phyloP scores from a whole-genome alignment of 257 asterid genomes.

The Perilla frutescens region DNA sequence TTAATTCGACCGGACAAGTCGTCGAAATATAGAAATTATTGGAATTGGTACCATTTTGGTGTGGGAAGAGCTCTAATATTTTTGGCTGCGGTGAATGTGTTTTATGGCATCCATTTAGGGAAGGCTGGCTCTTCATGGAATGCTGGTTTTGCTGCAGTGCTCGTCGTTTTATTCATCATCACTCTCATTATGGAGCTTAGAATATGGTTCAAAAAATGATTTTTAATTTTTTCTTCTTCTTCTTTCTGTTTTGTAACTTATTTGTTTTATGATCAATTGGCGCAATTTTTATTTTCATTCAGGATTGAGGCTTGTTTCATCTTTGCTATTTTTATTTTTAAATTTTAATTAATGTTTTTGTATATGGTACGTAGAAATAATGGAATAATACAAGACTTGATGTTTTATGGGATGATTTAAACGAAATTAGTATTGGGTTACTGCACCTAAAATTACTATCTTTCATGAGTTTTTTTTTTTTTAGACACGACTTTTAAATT shows the following conservation, averaged over 20 bases:
- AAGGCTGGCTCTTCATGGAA: constrained; percentile 74
- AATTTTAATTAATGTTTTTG: too few species aligned
- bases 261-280: not conserved
- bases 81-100: constrained; percentile 69
- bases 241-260: not conserved
- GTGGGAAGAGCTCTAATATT: constrained; percentile 69
- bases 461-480: too few species aligned
- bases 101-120: constrained; percentile 77
- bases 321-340: too few species aligned
- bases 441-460: too few species aligned
- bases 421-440: too few species aligned
- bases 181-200: constrained; percentile 63
- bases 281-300: not conserved
- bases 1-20: constrained; percentile 73
- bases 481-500: too few species aligned
- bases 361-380: too few species aligned
- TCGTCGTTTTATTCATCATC: constrained; percentile 49
- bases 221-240: not conserved
- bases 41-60: constrained; percentile 87
- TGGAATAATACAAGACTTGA: too few species aligned
- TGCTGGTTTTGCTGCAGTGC: constrained; percentile 66
- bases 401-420: too few species aligned
- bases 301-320: too few species aligned
- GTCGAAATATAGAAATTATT: constrained; percentile 71
- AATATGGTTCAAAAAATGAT: constrained; percentile 47